Percentiles rank a stretch among this genome's conserved stretches.
phyloP scores from a whole-genome alignment of 2,329 filamentous ascomycete genomes.

The Trichoderma atroviride region DNA sequence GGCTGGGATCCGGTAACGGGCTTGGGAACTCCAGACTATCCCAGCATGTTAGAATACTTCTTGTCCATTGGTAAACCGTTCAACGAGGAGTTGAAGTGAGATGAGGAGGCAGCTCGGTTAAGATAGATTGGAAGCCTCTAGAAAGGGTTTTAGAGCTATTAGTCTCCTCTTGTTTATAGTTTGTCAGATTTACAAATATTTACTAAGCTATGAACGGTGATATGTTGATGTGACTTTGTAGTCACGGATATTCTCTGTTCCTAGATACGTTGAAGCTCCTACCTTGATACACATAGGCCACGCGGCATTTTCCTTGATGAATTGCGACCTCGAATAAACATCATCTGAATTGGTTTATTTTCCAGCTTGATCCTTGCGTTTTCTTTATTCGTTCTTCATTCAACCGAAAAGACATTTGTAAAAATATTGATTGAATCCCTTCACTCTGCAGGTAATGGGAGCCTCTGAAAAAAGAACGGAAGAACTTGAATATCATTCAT shows the following conservation, averaged over 20 bases:
- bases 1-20: slow-evolving; percentile 13
- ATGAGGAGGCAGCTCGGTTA: neutral
- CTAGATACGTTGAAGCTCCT: neutral
- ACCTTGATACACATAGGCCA: too few species aligned
- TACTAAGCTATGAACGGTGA: neutral
- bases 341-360: neutral
- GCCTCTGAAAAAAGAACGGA: neutral
- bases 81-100: neutral
- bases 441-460: neutral
- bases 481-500: neutral
- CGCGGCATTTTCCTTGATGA: too few species aligned
- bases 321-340: neutral
- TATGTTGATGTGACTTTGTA: neutral
- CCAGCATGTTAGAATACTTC: slow-evolving; percentile 7
- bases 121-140: neutral
- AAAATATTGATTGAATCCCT: neutral
- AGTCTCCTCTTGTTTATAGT: neutral
- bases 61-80: neutral
- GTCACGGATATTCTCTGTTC: neutral
- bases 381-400: neutral
- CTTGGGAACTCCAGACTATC: slow-evolving; percentile 6
- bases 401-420: neutral
- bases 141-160: neutral
- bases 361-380: neutral
- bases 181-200: neutral